Conservation (phyloP, 2,329 filamentous ascomycete genomes). For the Arthrinium puccinioides region DNA sequence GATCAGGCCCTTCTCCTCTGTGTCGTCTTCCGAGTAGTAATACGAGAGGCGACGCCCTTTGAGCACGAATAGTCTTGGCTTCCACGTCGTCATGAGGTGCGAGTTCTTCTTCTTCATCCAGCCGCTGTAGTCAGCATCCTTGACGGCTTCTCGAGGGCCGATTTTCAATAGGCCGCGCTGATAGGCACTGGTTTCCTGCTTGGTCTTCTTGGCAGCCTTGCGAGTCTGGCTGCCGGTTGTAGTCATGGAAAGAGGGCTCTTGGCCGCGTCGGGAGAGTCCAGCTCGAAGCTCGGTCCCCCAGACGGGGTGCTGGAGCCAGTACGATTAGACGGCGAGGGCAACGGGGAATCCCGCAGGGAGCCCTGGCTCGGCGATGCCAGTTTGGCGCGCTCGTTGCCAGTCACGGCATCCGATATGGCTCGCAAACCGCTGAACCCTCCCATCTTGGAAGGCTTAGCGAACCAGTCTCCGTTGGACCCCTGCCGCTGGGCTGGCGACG, state of each 20-base stretch:
- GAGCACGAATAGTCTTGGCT: conserved; percentile 89
- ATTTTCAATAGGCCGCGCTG: conserved; percentile 78
- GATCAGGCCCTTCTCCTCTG: conserved; percentile 89
- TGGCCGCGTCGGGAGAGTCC: conserved; percentile 62
- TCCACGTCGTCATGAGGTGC: conserved; percentile 96
- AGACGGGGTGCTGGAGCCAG: conserved; percentile 67
- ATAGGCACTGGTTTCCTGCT: conserved; percentile 94
- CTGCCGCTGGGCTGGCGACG: conserved; percentile 33
- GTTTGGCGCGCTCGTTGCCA: conserved; percentile 44
- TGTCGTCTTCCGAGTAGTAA: conserved; percentile 91
- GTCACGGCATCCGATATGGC: conserved; percentile 75
- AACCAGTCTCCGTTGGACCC: conserved; percentile 50
- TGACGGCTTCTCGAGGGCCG: conserved; percentile 73
- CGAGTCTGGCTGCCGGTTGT: conserved; percentile 35
- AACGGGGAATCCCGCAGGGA: conserved; percentile 44
- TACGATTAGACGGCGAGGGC: conserved; percentile 59
- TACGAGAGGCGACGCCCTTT: conserved; percentile 88
- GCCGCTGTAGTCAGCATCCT: conserved; percentile 83
- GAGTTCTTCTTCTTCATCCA: conserved; percentile 99
- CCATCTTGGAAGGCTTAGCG: conserved; percentile 43
- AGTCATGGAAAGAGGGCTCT: conserved; percentile 42
- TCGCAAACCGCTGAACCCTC: conserved; percentile 60
- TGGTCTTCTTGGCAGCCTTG: conserved; percentile 60
- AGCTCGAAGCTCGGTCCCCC: conserved; percentile 67
- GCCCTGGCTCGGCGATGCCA: conserved; percentile 41